Evolutionary conservation across 805 yeast genomes (phyloP).

Genomic region (Starmerella sp.): DNA sequence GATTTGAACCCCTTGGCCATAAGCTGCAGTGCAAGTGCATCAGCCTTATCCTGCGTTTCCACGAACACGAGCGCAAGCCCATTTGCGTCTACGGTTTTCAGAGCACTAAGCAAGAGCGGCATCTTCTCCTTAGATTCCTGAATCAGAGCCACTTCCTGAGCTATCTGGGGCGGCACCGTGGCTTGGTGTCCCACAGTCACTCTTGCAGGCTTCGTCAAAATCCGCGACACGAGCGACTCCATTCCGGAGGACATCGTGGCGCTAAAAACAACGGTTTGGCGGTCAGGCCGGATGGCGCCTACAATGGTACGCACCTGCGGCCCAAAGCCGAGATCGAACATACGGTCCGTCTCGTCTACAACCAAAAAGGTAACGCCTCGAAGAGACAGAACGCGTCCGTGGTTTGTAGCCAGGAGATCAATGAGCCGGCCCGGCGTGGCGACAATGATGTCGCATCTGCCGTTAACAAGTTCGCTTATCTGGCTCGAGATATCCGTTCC

Average conservation of each 20-base stretch:
- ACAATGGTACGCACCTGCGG: conserved; percentile 84
- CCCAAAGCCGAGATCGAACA: conserved; percentile 95
- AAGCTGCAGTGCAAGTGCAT: conserved; percentile 47
- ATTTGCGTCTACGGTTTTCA: conserved; percentile 24
- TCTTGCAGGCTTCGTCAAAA: conserved; percentile 55
- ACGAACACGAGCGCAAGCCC: conserved; percentile 57
- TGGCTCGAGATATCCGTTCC: conserved; percentile 77
- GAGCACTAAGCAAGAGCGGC: conserved; percentile 38
- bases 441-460: conserved; percentile 68
- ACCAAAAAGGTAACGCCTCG: conserved; percentile 68
- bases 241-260: conserved; percentile 85
- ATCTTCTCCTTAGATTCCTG: conserved; percentile 37
- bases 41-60: conserved; percentile 82
- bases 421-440: conserved; percentile 95
- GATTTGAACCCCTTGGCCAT: conserved; percentile 45
- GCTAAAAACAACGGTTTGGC: conserved; percentile 81
- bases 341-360: conserved; percentile 89
- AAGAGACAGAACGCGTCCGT: conserved; percentile 63
- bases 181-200: conserved; percentile 72
- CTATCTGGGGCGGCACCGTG: conserved; percentile 69
- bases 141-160: conserved; percentile 35
- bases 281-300: conserved; percentile 66
- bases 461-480: conserved; percentile 57
- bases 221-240: conserved; percentile 59
- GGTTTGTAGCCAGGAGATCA: conserved; percentile 72